Conservation (phyloP, 257 asterid species). For the Plantago elongata region DNA sequence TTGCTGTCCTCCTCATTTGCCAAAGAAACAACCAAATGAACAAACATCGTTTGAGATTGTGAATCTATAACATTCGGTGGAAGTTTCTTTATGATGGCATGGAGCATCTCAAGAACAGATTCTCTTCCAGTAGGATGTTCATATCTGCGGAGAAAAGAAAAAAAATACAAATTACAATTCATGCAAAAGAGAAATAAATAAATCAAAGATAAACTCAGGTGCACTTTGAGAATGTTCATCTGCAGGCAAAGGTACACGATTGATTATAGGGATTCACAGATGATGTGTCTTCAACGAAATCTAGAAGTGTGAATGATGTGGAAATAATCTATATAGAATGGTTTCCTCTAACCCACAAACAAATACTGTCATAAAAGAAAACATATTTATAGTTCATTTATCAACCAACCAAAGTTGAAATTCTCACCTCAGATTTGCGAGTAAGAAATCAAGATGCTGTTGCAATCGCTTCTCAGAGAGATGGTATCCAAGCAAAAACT, state of each 20-base stretch:
- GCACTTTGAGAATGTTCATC: neutral
- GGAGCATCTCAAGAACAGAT: constrained; percentile 90
- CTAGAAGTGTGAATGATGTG: too few species aligned
- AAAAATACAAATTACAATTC: constrained; percentile 1
- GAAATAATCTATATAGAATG: too few species aligned
- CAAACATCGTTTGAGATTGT: constrained; percentile 62
- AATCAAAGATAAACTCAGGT: neutral
- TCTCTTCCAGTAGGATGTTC: constrained; percentile 88
- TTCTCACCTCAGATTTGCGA: constrained; percentile 62
- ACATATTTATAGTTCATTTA: too few species aligned
- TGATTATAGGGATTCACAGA: too few species aligned
- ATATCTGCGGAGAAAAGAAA: constrained; percentile 38
- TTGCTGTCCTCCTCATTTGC: constrained; percentile 74
- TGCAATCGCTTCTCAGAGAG: constrained; percentile 67
- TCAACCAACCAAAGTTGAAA: neutral
- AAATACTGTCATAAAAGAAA: too few species aligned
- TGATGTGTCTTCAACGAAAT: too few species aligned
- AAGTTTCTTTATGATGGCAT: constrained; percentile 70
- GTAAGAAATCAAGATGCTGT: constrained; percentile 69
- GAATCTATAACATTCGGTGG: constrained; percentile 45
- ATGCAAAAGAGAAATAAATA: constrained; percentile 13
- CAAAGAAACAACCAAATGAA: constrained; percentile 66
- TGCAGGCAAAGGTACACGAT: neutral
- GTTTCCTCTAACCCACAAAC: too few species aligned
- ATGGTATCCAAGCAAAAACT: constrained; percentile 70